Conservation (phyloP, 2,329 filamentous ascomycete genomes). For the Apiospora aurea region DNA sequence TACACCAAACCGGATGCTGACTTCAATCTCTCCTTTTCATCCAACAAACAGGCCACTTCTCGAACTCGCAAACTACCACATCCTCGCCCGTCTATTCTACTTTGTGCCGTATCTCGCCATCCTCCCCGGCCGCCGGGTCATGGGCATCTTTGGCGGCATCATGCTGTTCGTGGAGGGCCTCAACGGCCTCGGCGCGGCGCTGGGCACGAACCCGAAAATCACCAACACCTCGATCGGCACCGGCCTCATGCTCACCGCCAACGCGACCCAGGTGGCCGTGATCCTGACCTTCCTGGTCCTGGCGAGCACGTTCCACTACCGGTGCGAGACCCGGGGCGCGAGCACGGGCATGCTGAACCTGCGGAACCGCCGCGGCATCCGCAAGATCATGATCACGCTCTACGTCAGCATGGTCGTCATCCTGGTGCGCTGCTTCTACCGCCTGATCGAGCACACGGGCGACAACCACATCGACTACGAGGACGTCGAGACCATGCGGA, state of each 20-base stretch:
- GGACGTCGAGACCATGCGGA: constrained; percentile 38
- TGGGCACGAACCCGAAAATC: constrained; percentile 45
- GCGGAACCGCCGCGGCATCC: constrained; percentile 31
- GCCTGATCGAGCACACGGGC: constrained; percentile 54
- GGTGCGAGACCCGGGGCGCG: constrained; percentile 27
- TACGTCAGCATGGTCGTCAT: constrained; percentile 54
- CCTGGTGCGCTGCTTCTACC: constrained; percentile 56
- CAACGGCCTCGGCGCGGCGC: constrained; percentile 52
- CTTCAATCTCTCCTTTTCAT: not conserved
- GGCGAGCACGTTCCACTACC: constrained; percentile 52
- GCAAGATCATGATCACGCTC: constrained; percentile 45
- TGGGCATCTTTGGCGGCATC: constrained; percentile 55
- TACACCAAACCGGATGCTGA: not conserved
- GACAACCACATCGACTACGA: constrained; percentile 43
- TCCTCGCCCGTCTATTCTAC: constrained; percentile 66
- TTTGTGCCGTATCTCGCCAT: constrained; percentile 68
- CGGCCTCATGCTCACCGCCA: constrained; percentile 44
- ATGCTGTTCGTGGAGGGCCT: constrained; percentile 54
- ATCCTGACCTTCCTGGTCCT: constrained; percentile 53
- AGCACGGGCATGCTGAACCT: constrained; percentile 33
- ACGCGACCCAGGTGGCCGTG: constrained; percentile 55
- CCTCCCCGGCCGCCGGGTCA: constrained; percentile 53
- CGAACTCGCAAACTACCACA: constrained; percentile 69
- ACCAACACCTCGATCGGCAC: constrained; percentile 32
- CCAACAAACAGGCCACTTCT: constrained; percentile 58